phyloP scores from a whole-genome alignment of 371 early-diverging fungal genomes.

The Mucor circinelloides region DNA sequence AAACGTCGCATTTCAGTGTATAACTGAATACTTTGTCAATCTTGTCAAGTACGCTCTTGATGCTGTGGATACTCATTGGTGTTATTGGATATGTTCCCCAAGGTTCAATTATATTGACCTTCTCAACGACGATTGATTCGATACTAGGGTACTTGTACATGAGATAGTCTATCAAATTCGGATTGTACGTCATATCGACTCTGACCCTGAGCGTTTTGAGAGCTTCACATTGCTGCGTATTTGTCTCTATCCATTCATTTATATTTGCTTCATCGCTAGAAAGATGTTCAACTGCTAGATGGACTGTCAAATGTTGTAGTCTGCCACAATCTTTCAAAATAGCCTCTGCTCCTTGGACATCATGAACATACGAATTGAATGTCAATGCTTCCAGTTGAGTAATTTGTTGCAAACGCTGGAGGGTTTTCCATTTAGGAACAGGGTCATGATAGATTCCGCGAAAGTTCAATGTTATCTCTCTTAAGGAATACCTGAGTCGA shows the following conservation, averaged over 20 bases:
- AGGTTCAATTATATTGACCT: neutral
- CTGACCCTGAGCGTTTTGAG: neutral
- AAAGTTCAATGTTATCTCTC: neutral
- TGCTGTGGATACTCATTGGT: neutral
- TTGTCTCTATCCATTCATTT: neutral
- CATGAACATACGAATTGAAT: neutral
- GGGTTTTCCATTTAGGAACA: neutral
- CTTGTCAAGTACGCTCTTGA: neutral
- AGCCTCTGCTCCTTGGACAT: neutral
- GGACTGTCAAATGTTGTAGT: neutral
- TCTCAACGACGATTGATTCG: neutral
- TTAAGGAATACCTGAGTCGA: neutral
- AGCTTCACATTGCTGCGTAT: neutral
- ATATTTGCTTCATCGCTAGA: neutral
- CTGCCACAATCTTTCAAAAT: neutral
- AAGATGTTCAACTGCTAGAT: neutral
- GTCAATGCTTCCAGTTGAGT: neutral
- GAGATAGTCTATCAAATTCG: neutral
- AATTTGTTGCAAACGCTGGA: neutral
- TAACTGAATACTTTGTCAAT: neutral
- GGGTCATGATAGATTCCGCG: neutral
- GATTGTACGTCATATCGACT: neutral
- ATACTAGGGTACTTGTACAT: neutral
- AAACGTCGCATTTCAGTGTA: neutral
- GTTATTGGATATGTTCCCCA: neutral